Percentiles rank a stretch among this genome's conserved stretches.
These are phyloP conservation scores for Schizophyllum amplum DNA, from an alignment of 1,284 basidiomycete species.

Conservation along the genomic window DNA sequence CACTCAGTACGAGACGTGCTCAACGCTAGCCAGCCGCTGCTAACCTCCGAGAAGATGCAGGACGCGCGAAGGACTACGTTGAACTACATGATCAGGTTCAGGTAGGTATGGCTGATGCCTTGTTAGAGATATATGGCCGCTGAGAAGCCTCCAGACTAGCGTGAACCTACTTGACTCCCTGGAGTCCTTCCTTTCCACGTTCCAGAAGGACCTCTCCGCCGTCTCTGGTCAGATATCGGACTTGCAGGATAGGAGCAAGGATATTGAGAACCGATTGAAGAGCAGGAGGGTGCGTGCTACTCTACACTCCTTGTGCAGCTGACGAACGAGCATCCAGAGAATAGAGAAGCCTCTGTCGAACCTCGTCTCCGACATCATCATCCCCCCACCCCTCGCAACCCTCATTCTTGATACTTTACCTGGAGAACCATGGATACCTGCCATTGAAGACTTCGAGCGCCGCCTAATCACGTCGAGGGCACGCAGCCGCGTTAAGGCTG, in stretches of 20 bases:
- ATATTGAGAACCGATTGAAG: constrained; percentile 82
- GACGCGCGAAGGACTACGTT: constrained; percentile 66
- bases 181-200: constrained; percentile 87
- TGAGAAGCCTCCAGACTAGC: constrained; percentile 46
- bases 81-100: constrained; percentile 79
- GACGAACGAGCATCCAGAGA: constrained; percentile 42
- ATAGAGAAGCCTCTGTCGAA: constrained; percentile 83
- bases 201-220: constrained; percentile 87
- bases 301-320: background rate
- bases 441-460: constrained; percentile 73
- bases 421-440: constrained; percentile 76
- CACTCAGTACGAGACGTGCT: background rate
- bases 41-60: constrained; percentile 14
- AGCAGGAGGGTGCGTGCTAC: constrained; percentile 61
- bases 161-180: constrained; percentile 76
- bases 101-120: constrained; percentile 20
- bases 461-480: constrained; percentile 62
- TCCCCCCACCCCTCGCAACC: constrained; percentile 75
- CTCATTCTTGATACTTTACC: constrained; percentile 81
- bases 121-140: background rate
- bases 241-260: constrained; percentile 82
- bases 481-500: constrained; percentile 76
- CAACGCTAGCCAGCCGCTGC: background rate
- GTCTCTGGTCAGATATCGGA: constrained; percentile 96
- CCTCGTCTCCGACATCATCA: constrained; percentile 72